A percentile compares a stretch with the other conserved stretches of the same genome.
Conservation (phyloP, 2,329 filamentous ascomycete genomes). For the Cadophora luteo-olivacea region DNA sequence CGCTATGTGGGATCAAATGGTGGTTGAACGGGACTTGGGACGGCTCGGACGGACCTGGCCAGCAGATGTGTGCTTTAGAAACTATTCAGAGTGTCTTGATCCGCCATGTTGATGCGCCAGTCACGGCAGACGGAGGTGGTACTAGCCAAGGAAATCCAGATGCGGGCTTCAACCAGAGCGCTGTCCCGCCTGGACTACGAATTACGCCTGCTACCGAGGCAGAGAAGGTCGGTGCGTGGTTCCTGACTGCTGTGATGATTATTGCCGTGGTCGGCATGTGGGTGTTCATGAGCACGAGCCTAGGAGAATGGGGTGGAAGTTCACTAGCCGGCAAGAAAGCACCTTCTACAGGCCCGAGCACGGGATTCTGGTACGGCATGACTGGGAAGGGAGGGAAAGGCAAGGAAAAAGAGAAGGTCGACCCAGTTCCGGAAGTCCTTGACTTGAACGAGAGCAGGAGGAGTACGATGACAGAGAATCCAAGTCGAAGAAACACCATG, state of each 20-base stretch:
- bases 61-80: constrained; percentile 75
- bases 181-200: not conserved
- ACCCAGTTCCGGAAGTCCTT: constrained; percentile 7
- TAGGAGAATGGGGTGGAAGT: constrained; percentile 18
- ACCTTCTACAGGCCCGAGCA: not conserved
- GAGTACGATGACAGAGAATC: not conserved
- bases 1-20: constrained; percentile 68
- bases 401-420: constrained; percentile 15
- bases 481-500: not conserved
- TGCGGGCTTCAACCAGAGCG: constrained; percentile 35
- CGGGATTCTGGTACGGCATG: not conserved
- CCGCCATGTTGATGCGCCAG: constrained; percentile 46
- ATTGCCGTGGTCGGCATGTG: constrained; percentile 21
- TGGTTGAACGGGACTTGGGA: constrained; percentile 61
- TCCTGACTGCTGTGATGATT: constrained; percentile 47
- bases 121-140: constrained; percentile 61
- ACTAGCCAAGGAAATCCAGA: constrained; percentile 53
- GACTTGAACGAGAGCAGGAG: constrained; percentile 1
- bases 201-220: constrained; percentile 41
- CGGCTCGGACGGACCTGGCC: constrained; percentile 66
- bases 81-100: constrained; percentile 67
- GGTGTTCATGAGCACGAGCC: constrained; percentile 29
- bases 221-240: constrained; percentile 50
- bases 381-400: constrained; percentile 12
- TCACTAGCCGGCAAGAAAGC: constrained; percentile 23